Evolutionary conservation across 805 yeast genomes (phyloP).

Genomic region (Wickerhamomyces hampshirensis): DNA sequence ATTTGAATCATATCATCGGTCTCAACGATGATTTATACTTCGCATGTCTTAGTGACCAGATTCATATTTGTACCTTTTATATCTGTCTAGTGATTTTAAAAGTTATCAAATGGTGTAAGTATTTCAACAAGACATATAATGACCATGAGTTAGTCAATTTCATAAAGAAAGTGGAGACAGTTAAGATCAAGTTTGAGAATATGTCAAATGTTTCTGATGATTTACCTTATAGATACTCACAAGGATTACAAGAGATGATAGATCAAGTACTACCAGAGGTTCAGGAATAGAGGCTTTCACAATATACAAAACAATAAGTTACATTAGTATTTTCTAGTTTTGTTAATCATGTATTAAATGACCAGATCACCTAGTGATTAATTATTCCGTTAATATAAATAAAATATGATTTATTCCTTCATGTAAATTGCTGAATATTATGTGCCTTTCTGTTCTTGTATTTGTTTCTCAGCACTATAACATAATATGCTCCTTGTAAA

Average conservation of each 20-base stretch:
- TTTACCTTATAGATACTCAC: slow-evolving; percentile 17
- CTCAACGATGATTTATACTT: slow-evolving; percentile 45
- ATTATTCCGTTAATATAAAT: no score
- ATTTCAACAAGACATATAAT: slow-evolving; percentile 17
- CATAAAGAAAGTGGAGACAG: slow-evolving; percentile 15
- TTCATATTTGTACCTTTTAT: slow-evolving; percentile 39
- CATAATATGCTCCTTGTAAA: no score
- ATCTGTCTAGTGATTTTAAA: slow-evolving; percentile 20
- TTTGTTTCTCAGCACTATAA: no score
- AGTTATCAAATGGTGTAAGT: slow-evolving; percentile 20
- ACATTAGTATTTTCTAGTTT: no score
- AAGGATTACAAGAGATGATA: slow-evolving; percentile 16
- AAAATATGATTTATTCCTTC: no score
- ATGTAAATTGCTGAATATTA: no score
- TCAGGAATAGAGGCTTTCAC: no score
- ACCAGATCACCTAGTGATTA: no score
- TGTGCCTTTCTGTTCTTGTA: no score
- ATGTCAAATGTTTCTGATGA: slow-evolving; percentile 16
- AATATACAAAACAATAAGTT: no score
- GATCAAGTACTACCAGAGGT: slow-evolving; percentile 11
- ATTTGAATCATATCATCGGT: slow-evolving; percentile 24
- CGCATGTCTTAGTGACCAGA: slow-evolving; percentile 67
- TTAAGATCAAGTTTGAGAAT: slow-evolving; percentile 14
- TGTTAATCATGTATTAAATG: no score
- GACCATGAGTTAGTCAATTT: slow-evolving; percentile 16